These are phyloP conservation scores for Adansonia digitata DNA, from an alignment of 345 rosid genomes.

Conservation along the genomic window DNA sequence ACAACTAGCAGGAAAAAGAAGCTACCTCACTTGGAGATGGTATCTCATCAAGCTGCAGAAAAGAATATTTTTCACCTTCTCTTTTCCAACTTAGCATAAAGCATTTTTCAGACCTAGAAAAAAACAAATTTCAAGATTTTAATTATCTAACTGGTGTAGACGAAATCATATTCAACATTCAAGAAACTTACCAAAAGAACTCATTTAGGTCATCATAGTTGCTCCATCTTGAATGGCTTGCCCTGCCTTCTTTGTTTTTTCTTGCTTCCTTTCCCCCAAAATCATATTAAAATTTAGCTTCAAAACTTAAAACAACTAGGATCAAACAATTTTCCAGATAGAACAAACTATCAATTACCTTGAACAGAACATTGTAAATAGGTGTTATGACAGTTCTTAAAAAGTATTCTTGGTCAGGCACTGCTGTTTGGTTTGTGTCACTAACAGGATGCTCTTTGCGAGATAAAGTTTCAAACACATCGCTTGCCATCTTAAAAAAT, in stretches of 20 bases:
- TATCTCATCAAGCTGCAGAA: slow-evolving; percentile 49
- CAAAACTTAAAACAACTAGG: neutral
- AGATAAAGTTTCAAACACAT: slow-evolving; percentile 45
- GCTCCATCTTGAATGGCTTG: slow-evolving; percentile 96
- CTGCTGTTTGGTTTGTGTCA: slow-evolving; percentile 38
- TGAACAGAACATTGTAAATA: slow-evolving; percentile 61
- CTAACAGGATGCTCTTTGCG: slow-evolving; percentile 52
- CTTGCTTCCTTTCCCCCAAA: slow-evolving; percentile 57
- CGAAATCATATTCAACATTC: neutral
- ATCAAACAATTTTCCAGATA: neutral
- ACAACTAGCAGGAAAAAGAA: neutral
- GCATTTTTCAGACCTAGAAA: slow-evolving; percentile 71
- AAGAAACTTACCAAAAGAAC: slow-evolving; percentile 76
- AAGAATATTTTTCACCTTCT: slow-evolving; percentile 55
- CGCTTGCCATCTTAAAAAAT: slow-evolving; percentile 68
- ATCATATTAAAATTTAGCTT: slow-evolving; percentile 17
- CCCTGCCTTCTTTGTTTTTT: slow-evolving; percentile 76
- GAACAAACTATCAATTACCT: slow-evolving; percentile 43
- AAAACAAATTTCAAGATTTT: neutral
- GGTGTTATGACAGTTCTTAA: slow-evolving; percentile 75
- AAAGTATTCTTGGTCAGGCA: slow-evolving; percentile 73
- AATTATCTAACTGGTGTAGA: neutral
- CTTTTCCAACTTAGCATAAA: slow-evolving; percentile 68
- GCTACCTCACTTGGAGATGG: slow-evolving; percentile 39
- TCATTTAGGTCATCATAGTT: slow-evolving; percentile 97